phyloP scores from a whole-genome alignment of 352 stramenopile genomes.

The Globisporangium echinulatum region DNA sequence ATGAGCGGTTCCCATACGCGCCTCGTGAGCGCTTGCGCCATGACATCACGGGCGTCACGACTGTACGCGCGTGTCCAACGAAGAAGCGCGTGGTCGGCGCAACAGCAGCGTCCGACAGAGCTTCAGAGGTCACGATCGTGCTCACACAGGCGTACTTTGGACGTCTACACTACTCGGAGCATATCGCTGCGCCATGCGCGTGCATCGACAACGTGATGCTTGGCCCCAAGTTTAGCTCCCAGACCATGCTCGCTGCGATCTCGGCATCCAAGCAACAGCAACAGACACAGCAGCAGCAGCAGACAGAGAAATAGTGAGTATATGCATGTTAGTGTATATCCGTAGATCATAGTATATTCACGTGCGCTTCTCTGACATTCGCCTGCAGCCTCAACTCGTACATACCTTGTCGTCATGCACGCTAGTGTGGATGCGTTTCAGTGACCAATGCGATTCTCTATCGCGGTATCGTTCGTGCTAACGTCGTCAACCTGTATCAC shows the following conservation, averaged over 20 bases:
- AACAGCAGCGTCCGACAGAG: not conserved
- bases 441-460: no score
- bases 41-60: slow-evolving; percentile 14
- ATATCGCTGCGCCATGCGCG: not conserved
- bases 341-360: not conserved
- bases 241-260: not conserved
- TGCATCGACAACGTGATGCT: not conserved
- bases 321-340: not conserved
- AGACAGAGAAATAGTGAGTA: not conserved
- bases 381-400: no score
- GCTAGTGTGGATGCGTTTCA: no score
- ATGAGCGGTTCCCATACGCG: slow-evolving; percentile 28
- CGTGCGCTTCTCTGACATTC: no score
- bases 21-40: slow-evolving; percentile 11
- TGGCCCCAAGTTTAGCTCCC: not conserved
- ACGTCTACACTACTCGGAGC: not conserved
- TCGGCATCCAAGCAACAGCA: not conserved
- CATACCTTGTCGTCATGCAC: no score
- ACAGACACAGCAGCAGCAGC: not conserved
- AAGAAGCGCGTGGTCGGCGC: not conserved
- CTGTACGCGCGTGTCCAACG: not conserved
- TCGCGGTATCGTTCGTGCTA: no score
- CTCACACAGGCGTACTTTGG: slow-evolving; percentile 3
- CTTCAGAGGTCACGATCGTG: not conserved
- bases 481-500: no score